phyloP scores from a whole-genome alignment of 2,329 filamentous ascomycete species.

The Fusarium coicis region DNA sequence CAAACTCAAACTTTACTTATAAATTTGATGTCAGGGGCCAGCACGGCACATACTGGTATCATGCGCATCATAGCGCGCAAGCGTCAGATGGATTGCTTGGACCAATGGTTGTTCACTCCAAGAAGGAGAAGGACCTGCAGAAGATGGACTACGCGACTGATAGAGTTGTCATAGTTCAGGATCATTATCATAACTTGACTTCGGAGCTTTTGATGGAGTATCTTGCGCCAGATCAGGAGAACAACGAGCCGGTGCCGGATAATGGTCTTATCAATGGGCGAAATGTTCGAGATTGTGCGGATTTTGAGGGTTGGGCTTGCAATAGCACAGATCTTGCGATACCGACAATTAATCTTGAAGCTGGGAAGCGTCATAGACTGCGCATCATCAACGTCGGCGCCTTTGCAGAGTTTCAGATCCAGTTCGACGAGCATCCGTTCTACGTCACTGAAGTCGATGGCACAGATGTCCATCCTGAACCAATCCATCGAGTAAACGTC shows the following conservation, averaged over 20 bases:
- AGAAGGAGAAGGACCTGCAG: conserved; percentile 51
- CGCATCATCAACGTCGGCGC: conserved; percentile 77
- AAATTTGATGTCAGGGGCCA: conserved; percentile 70
- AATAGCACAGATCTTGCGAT: conserved; percentile 52
- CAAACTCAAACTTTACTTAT: conserved; percentile 72
- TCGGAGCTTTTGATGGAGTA: conserved; percentile 63
- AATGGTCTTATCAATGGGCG: conserved; percentile 71
- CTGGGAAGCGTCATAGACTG: conserved; percentile 70
- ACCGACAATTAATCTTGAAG: conserved; percentile 59
- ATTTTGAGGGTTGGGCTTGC: conserved; percentile 56
- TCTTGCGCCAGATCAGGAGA: conserved; percentile 63
- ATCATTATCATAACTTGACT: conserved; percentile 75
- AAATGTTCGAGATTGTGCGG: conserved; percentile 48
- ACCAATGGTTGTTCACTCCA: conserved; percentile 73
- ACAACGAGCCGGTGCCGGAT: conserved; percentile 74
- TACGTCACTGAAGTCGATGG: conserved; percentile 77
- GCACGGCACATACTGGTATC: conserved; percentile 67
- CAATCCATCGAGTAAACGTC: conserved; percentile 71
- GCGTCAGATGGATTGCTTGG: conserved; percentile 77
- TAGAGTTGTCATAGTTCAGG: conserved; percentile 73
- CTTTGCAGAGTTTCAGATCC: conserved; percentile 78
- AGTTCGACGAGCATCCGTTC: conserved; percentile 74
- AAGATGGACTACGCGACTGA: conserved; percentile 56
- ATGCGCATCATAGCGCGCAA: conserved; percentile 72
- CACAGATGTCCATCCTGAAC: conserved; percentile 69